Evolutionary conservation across 768 basidiomycete species (phyloP), one percentile per base, ranked within the genome.

Genomic region (Phylloporus sp.): DNA sequence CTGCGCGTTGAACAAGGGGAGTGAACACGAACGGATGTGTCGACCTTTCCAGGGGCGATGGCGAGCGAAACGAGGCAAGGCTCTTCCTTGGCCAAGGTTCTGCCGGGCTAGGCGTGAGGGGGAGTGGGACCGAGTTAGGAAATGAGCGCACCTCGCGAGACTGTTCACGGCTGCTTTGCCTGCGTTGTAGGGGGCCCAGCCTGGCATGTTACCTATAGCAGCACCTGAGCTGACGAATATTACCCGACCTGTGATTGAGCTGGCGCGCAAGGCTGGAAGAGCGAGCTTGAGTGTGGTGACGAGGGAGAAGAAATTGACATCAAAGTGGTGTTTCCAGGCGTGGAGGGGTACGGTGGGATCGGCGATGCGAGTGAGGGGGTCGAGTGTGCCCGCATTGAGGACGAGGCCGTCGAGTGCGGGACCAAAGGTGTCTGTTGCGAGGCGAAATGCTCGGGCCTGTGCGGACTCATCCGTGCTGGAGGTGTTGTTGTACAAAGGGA

Each of bases 121-220:
- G n/a, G 15, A 24, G n/a, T 27, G 17, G 20, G 23, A 21, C 39
- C 32, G 9, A 38, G 46, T 38, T n/a, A 23, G 52, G 49, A 49
- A 58, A 60, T 22, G 24, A 14, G 21, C 11, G 32, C 23, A 84
- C 88, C 86, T 78, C 69, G 81, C 82, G 34, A 96, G 70, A 18
- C 84, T 86, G 64, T 94, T 96, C 81, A 92, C 74, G 2, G 90
- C 91, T 1, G 94, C 91, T 65, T 97, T 94, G 47, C 78, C 73
- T 10, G 92, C 84, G 50, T 79, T 87, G 64, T 90, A 91, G 0
- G 86, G 78, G 1, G 80, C 90, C 90, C 89, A 95, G 4, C 80
- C 84, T 6, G 79, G 64, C 1, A 65, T 75, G 14, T 75, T 78
- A 41, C 82, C 82, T 14, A 77, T 74, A 9, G 91, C 86, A 9